Conservation (phyloP, 306 rosid species). For the Carpinus viminea region DNA sequence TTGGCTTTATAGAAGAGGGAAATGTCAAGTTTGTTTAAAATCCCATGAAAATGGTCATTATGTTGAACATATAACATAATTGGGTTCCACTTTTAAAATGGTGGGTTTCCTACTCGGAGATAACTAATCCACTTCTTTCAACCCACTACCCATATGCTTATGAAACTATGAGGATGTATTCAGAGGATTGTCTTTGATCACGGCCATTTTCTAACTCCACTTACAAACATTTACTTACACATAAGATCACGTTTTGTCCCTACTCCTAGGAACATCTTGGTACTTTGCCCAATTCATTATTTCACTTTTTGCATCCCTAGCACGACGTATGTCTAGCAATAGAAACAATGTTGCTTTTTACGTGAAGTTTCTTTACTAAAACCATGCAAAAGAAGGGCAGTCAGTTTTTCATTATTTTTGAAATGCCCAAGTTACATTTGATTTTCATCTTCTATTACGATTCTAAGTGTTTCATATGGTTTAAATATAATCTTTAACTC, state of each 20-base stretch:
- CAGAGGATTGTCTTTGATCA: slow-evolving; percentile 6
- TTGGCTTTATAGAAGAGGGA: background rate
- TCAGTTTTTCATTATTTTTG: background rate
- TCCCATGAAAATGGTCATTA: slow-evolving; percentile 27
- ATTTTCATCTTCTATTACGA: background rate
- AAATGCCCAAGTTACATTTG: background rate
- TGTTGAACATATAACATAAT: slow-evolving; percentile 33
- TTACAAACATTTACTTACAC: slow-evolving; percentile 27
- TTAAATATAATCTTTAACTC: no score
- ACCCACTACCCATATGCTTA: slow-evolving; percentile 32
- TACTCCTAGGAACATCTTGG: slow-evolving; percentile 7
- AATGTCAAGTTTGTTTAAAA: slow-evolving; percentile 41
- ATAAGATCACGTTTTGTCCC: slow-evolving; percentile 30
- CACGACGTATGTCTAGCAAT: background rate
- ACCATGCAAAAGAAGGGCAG: background rate
- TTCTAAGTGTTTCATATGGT: no score
- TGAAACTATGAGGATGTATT: slow-evolving; percentile 13
- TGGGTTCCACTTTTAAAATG: slow-evolving; percentile 38
- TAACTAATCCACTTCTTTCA: slow-evolving; percentile 29
- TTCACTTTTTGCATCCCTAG: background rate
- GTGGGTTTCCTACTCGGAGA: slow-evolving; percentile 62
- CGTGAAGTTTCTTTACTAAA: background rate
- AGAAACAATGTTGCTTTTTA: background rate
- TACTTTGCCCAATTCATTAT: background rate
- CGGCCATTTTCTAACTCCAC: slow-evolving; percentile 31